phyloP scores from a whole-genome alignment of 805 yeast genomes.

The Ogataea ganodermae region DNA sequence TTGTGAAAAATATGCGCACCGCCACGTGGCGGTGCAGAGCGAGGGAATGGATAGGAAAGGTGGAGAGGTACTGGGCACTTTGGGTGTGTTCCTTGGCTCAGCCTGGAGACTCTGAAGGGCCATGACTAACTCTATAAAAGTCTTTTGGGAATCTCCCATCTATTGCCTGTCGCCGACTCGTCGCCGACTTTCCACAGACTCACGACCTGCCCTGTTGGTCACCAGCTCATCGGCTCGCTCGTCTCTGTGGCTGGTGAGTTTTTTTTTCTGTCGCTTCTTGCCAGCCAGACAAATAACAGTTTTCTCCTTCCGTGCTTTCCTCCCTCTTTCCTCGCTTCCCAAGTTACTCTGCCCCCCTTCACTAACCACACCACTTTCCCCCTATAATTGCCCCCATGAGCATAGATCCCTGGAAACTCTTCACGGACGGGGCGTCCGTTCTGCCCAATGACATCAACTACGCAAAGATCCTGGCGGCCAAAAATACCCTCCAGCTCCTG shows the following conservation, averaged over 20 bases:
- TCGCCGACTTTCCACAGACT: too few species aligned
- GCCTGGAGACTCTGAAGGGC: too few species aligned
- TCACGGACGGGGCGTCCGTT: constrained; percentile 23
- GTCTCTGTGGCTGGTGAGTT: not conserved
- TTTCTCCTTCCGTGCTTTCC: not conserved
- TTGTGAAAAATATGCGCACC: not conserved
- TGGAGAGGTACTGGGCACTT: not conserved
- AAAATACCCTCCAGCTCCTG: constrained; percentile 35
- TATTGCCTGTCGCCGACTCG: too few species aligned
- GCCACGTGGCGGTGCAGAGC: not conserved
- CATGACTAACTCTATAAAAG: too few species aligned
- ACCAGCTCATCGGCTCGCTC: not conserved
- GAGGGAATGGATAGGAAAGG: not conserved
- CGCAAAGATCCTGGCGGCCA: constrained; percentile 39
- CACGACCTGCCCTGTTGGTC: too few species aligned
- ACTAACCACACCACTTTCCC: not conserved
- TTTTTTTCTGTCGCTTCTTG: not conserved
- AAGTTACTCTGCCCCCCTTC: not conserved
- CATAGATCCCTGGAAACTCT: constrained; percentile 37
- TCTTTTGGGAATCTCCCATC: too few species aligned
- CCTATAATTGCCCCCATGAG: constrained; percentile 7
- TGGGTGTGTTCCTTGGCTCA: too few species aligned
- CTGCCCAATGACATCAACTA: constrained; percentile 31
- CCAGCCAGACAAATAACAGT: not conserved
- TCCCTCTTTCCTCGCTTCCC: not conserved